phyloP scores from a whole-genome alignment of 495 filamentous ascomycete genomes.

The Lentithecium fluviatile region DNA sequence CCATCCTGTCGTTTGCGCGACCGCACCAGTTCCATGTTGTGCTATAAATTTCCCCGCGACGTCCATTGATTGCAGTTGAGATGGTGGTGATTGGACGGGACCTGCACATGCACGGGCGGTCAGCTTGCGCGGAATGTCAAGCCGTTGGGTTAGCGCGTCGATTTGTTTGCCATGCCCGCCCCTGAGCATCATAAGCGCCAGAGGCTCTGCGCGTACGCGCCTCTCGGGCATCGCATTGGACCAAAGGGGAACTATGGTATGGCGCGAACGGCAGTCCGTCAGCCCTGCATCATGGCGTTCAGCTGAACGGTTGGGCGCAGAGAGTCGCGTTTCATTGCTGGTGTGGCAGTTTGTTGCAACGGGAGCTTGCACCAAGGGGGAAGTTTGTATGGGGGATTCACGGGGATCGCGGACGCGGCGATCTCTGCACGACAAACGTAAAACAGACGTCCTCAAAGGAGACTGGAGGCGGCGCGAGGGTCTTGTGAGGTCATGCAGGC shows the following conservation, averaged over 20 bases:
- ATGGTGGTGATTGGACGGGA: conserved; percentile 7
- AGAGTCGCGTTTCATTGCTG: conserved; percentile 13
- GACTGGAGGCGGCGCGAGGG: conserved; percentile 12
- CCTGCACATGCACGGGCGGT: background rate
- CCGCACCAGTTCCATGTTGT: background rate
- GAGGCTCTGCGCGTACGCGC: conserved; percentile 23
- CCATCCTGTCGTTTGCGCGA: background rate
- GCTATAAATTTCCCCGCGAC: conserved; percentile 9
- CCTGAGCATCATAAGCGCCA: conserved; percentile 29
- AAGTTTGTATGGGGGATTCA: background rate
- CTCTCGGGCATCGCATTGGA: conserved; percentile 29
- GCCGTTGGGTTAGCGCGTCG: conserved; percentile 23
- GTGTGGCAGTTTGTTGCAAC: conserved; percentile 8
- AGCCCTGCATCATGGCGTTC: conserved; percentile 31
- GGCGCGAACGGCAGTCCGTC: conserved; percentile 20
- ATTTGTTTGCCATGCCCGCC: conserved; percentile 23
- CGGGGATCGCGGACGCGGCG: background rate
- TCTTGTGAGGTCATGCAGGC: conserved; percentile 24
- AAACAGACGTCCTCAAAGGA: conserved; percentile 17
- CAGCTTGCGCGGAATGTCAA: conserved; percentile 10
- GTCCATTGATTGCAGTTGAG: background rate
- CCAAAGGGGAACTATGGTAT: conserved; percentile 23
- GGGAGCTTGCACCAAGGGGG: background rate
- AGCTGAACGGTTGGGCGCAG: conserved; percentile 4
- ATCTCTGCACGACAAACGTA: conserved; percentile 20